These are phyloP conservation scores for Pyrus communis DNA, from an alignment of 306 rosid species.

Conservation along the genomic window DNA sequence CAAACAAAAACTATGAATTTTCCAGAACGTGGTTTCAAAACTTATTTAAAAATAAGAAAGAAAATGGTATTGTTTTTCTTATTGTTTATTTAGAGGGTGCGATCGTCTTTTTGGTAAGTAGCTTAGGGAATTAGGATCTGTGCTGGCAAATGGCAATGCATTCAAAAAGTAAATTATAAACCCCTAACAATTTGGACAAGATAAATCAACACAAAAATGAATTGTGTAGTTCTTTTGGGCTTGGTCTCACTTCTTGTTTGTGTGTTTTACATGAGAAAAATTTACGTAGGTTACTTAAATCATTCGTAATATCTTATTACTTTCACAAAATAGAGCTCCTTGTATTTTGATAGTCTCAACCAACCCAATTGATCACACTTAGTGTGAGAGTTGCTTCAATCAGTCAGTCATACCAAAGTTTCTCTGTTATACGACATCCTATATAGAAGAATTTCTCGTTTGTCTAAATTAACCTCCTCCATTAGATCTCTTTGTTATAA, in stretches of 20 bases:
- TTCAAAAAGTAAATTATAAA: not conserved
- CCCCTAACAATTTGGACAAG: not conserved
- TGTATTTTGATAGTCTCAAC: not conserved
- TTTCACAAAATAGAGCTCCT: too few relatives aligned
- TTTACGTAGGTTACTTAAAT: too few relatives aligned
- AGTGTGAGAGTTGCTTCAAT: not conserved
- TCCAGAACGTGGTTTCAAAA: not conserved
- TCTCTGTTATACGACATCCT: too few relatives aligned
- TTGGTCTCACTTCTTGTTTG: not conserved
- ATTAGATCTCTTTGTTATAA: too few relatives aligned
- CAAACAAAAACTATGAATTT: not conserved
- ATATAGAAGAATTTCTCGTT: too few relatives aligned
- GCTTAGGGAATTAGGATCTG: not conserved
- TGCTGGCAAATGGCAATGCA: not conserved
- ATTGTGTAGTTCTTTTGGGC: not conserved
- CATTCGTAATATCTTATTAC: rapidly evolving
- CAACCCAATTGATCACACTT: not conserved
- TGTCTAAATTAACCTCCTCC: too few relatives aligned
- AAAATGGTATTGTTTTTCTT: not conserved
- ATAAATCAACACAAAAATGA: not conserved
- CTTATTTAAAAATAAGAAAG: too few relatives aligned
- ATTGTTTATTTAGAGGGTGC: not conserved
- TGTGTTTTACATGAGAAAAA: too few relatives aligned
- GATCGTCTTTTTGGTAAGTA: not conserved
- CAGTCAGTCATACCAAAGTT: not conserved